Conservation (phyloP, 805 yeast species). For the Metschnikowia continentalis region DNA sequence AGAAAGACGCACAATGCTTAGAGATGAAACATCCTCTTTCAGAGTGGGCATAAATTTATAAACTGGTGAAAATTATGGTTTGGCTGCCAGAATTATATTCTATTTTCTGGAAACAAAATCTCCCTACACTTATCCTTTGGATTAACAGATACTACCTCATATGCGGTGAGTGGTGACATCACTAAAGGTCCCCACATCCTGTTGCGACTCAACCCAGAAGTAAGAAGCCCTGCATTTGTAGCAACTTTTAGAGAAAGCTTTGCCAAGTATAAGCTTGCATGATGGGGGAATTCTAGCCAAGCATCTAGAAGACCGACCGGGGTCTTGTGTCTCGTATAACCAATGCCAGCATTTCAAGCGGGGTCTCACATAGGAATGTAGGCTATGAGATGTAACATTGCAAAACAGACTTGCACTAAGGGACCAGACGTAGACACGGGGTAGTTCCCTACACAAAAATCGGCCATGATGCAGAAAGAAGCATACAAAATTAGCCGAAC, state of each 20-base stretch:
- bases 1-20: neutral
- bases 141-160: neutral
- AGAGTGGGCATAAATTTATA: no score
- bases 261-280: neutral
- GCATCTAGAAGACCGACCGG: neutral
- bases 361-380: neutral
- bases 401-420: neutral
- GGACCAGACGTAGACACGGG: neutral
- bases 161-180: neutral
- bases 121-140: neutral
- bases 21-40: neutral
- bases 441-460: neutral
- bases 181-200: neutral
- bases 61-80: no score
- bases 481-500: neutral
- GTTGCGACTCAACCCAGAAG: neutral
- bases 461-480: neutral
- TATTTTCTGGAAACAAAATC: neutral
- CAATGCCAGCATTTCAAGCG: neutral
- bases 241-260: neutral
- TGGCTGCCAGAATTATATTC: no score
- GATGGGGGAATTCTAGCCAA: neutral
- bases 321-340: neutral
- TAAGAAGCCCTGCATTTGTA: neutral
- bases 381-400: neutral